Evolutionary conservation across 352 stramenopile genomes (phyloP), one percentile per base, ranked within the genome.

Genomic region (Phytophthora pisi): DNA sequence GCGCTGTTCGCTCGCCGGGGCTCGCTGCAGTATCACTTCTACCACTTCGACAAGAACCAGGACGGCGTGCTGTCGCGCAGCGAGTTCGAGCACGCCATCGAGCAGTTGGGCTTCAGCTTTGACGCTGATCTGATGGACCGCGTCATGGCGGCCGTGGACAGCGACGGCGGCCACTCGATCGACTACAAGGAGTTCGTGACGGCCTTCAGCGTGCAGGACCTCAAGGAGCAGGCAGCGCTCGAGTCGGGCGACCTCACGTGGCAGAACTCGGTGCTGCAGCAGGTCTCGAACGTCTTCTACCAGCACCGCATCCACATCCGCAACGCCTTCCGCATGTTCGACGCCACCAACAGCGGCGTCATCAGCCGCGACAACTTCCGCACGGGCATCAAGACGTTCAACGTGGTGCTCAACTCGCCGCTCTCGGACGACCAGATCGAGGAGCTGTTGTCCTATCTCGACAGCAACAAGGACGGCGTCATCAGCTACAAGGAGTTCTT

Each of bases 401-500:
- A 81, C 51, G 83, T 91, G 26, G 85, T 97, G 51, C 79, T 98
- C 38, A 95, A 97, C 66, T 97, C 85, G 46, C 89, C 90, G 43
- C 70, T 98, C 2, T 97, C 92, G 36, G 88, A 97, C 40, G 89
- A 95, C 38, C 93, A 98, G 69, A 97, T 98, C 45, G 90, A 97
- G 47, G 80, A 95, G 63, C 71, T 98, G 56, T 75, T 98, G 40
- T 70, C 73, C 0, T 89, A 93, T 57, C 75, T 98, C 2, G 93
- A 98, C 75, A 89, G 77, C 61, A 91, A 98, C 75, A 76, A 92
- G 43, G 91, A 98, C 70, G 93, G 93, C 43, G 90, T 87, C 30
- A 89, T 98, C 64, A 95, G 88, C 74, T 98, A 98, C 84, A 95
- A 96, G 71, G 93, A 98, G 70, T 98, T 98, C 72, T 92, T 98